A percentile compares a stretch with the other conserved stretches of the same genome.
Evolutionary conservation across 2,329 filamentous ascomycete species (phyloP).

Genomic region (Karstenula rhodostoma): DNA sequence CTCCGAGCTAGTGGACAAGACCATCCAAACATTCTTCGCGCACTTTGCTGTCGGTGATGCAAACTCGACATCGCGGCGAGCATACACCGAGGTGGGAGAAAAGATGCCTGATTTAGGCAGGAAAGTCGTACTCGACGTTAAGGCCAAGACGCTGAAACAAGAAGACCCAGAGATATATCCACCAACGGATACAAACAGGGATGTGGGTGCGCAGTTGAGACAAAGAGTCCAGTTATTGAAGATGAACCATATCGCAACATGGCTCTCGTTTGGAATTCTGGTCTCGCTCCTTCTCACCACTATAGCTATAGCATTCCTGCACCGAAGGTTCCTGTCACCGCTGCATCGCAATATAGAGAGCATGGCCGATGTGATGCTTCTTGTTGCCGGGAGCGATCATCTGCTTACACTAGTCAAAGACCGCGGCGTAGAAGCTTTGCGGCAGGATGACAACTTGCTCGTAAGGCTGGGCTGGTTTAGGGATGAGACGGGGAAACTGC

Average conservation of each 20-base stretch:
- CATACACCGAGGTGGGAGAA: neutral
- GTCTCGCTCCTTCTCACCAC: slow-evolving; percentile 14
- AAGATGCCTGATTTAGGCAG: neutral
- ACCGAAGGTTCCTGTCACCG: slow-evolving; percentile 6
- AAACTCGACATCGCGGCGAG: neutral
- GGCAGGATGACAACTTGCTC: neutral
- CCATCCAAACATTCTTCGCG: neutral
- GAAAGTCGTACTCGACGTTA: slow-evolving; percentile 1
- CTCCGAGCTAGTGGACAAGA: neutral
- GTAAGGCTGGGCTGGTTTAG: slow-evolving; percentile 19
- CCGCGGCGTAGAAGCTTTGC: slow-evolving; percentile 11
- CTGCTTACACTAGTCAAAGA: slow-evolving; percentile 16
- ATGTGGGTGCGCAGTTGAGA: neutral
- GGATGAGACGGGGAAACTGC: slow-evolving; percentile 13
- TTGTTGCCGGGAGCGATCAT: slow-evolving; percentile 19
- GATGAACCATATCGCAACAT: slow-evolving; percentile 11
- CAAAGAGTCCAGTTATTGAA: slow-evolving; percentile 10
- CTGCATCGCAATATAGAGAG: slow-evolving; percentile 14
- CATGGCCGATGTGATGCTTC: slow-evolving; percentile 16
- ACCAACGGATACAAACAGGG: slow-evolving; percentile 1
- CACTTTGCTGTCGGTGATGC: neutral
- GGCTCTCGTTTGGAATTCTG: slow-evolving; percentile 4
- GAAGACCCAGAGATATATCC: slow-evolving; percentile 1
- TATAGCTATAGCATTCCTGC: neutral
- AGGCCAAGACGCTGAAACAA: neutral